These are phyloP conservation scores for Sinapis alba DNA, from an alignment of 441 rosid species.

Conservation along the genomic window DNA sequence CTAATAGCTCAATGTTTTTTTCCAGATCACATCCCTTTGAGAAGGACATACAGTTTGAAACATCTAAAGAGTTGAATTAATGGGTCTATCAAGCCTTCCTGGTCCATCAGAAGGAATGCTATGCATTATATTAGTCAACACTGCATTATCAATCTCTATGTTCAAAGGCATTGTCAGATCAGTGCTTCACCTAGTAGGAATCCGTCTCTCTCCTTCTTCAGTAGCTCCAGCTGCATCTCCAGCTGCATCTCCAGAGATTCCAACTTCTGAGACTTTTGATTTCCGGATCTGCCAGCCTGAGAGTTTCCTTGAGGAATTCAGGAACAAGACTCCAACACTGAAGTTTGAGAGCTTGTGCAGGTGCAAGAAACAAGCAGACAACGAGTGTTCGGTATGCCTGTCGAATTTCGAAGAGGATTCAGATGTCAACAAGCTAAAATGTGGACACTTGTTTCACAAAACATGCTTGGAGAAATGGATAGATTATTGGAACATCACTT, in stretches of 20 bases:
- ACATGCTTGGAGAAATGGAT: constrained; percentile 91
- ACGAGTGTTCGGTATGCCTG: constrained; percentile 84
- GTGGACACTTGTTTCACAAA: constrained; percentile 87
- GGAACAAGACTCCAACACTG: constrained; percentile 55
- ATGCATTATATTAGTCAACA: constrained; percentile 77
- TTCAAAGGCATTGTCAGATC: constrained; percentile 74
- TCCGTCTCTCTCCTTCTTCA: constrained; percentile 50
- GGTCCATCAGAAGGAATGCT: constrained; percentile 93
- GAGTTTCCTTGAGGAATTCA: constrained; percentile 58
- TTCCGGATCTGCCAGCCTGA: constrained; percentile 5
- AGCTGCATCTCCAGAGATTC: background rate
- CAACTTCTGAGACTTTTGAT: constrained; percentile 45
- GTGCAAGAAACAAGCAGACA: constrained; percentile 48
- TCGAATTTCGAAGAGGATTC: constrained; percentile 71
- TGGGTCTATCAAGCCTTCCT: constrained; percentile 93
- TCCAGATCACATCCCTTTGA: constrained; percentile 36
- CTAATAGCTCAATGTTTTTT: background rate
- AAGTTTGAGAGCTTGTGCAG: constrained; percentile 52
- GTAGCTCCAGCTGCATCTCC: too few species aligned
- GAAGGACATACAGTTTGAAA: background rate
- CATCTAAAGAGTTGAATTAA: constrained; percentile 31
- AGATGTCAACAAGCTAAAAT: constrained; percentile 68
- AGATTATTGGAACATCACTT: constrained; percentile 79
- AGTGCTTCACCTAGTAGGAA: constrained; percentile 67
- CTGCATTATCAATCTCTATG: constrained; percentile 73